phyloP scores from a whole-genome alignment of 306 rosid species.

The Cucurbita maxima region DNA sequence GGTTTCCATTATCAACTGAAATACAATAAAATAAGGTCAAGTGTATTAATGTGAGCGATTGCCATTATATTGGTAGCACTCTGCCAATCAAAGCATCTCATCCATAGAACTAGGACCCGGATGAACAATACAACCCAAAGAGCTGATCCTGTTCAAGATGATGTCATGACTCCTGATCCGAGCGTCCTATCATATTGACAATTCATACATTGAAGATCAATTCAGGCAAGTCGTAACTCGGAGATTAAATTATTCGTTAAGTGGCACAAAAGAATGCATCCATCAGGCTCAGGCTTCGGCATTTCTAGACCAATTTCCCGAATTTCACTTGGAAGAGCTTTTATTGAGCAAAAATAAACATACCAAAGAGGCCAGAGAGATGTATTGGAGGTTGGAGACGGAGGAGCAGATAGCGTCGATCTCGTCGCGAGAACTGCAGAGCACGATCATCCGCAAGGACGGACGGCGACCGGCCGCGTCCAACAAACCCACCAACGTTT shows the following conservation, averaged over 20 bases:
- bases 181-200: neutral
- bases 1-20: neutral
- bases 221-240: neutral
- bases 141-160: neutral
- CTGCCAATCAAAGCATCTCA: neutral
- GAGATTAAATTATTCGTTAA: neutral
- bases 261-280: neutral
- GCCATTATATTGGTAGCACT: neutral
- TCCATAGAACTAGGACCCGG: neutral
- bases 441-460: conserved; percentile 50
- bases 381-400: conserved; percentile 43
- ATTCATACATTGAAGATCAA: neutral
- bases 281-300: neutral
- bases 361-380: conserved; percentile 57
- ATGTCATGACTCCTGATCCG: neutral
- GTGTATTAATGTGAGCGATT: neutral
- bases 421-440: conserved; percentile 80
- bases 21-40: neutral
- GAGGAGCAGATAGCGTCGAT: conserved; percentile 65
- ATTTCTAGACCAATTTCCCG: neutral
- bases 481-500: conserved; percentile 55
- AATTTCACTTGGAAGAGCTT: neutral
- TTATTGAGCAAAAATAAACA: neutral
- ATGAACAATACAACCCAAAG: neutral
- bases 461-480: conserved; percentile 62